Percentiles rank a stretch among this genome's conserved stretches.
Conservation (phyloP, 2,329 filamentous ascomycete genomes). For the Monosporascus sp. region DNA sequence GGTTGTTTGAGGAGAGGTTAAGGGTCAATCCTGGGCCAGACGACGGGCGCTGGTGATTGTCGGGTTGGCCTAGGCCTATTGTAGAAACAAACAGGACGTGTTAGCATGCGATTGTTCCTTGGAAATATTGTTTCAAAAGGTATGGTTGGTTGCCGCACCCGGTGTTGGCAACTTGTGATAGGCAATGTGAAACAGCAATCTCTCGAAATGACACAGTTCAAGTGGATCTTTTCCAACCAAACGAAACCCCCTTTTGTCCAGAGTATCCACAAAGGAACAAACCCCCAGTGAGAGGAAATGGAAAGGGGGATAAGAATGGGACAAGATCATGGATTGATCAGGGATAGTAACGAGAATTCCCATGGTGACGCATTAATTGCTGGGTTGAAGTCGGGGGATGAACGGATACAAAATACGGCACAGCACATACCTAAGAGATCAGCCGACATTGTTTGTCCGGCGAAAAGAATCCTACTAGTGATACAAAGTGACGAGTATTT, state of each 20-base stretch:
- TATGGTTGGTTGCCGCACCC: background rate
- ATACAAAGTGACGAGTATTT: background rate
- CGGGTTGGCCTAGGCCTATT: slow-evolving; percentile 30
- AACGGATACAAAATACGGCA: background rate
- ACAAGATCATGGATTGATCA: no score
- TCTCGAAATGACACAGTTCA: slow-evolving; percentile 40
- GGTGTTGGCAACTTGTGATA: slow-evolving; percentile 19
- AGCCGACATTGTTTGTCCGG: background rate
- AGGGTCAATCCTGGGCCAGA: slow-evolving; percentile 48
- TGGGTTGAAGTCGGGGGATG: background rate
- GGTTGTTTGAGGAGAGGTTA: slow-evolving; percentile 77
- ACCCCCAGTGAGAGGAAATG: background rate
- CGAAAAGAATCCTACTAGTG: background rate
- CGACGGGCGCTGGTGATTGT: slow-evolving; percentile 20
- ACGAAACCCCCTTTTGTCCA: slow-evolving; percentile 1
- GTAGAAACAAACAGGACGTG: slow-evolving; percentile 20
- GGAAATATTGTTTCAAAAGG: slow-evolving; percentile 2
- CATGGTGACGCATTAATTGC: background rate
- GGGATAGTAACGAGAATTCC: no score
- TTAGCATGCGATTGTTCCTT: slow-evolving; percentile 13
- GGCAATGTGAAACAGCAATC: slow-evolving; percentile 42
- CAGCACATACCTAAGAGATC: background rate
- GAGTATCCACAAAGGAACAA: background rate
- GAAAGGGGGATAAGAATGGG: background rate
- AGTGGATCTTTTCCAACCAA: slow-evolving; percentile 26